Base-by-base conservation (phyloP, 176 grass and related monocot genomes). In the Eleusine indica region DNA sequence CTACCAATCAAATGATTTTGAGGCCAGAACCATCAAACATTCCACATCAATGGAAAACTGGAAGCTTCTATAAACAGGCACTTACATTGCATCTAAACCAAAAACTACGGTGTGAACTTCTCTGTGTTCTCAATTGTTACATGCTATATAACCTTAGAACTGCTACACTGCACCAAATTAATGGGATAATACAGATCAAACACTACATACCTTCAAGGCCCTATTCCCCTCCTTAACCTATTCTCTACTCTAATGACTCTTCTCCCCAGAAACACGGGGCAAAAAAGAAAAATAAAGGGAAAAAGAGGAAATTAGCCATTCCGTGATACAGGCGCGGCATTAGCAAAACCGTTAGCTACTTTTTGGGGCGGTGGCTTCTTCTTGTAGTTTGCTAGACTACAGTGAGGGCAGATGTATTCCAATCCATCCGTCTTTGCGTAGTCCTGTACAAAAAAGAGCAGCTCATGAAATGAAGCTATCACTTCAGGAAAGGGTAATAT, bases 331-430 rank as follows among this genome's bases (percentile, higher is more conserved):
- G 83, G 48, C 10, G 80, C 48, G 13, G 93, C 73, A 89, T 82
- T 93, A 0, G 80, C 80, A 92, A 88, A 91, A 49, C 96, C 93
- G 66, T 95, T 95, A 25, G 82, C 85, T 79, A 87, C 70, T 83
- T 88, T 98, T 18, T 82, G 85, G 11, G 82, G 78, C 13, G 82
- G 82, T 1, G 46, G 83, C 67, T 91, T 98, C 82, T 91, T 97
- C 91, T 98, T 98, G 61, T 87, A 88, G 82, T 93, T 95, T 9
- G 95, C 88, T 86, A 98, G 66, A 82, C 96, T 93, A 91, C 96
- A 98, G 5, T 95, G 89, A 7, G 96, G 96, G 75, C 96, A 98
- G 82, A 98, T 98, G 89, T 98, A 98, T 71, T 98, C 96, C 89
- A 98, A 80, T 6, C 96, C 96, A 4, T 98, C 96, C 21, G 96